Conservation (phyloP, 768 basidiomycete species). For the Phanerochaete carnosa region DNA sequence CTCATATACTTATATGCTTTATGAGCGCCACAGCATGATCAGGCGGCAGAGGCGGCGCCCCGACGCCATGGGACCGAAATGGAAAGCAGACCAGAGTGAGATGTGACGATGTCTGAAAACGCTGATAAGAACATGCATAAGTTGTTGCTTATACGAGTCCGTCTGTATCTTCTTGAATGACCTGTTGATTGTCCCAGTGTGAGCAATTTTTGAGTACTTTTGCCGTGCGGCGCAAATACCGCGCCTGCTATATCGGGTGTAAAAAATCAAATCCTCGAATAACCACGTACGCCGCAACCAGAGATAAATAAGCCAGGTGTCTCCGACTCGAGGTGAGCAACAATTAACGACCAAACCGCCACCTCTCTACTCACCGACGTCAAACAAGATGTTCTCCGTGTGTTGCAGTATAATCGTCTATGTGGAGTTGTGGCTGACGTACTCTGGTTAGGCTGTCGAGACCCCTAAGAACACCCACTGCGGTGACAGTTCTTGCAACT, state of each 20-base stretch:
- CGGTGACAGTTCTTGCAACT: slow-evolving; percentile 46
- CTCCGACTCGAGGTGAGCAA: neutral
- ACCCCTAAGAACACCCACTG: slow-evolving; percentile 45
- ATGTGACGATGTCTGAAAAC: no score
- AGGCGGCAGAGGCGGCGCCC: no score
- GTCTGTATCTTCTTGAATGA: no score
- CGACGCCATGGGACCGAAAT: no score
- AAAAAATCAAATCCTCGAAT: neutral
- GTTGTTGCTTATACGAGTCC: no score
- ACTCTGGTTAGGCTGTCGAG: slow-evolving; percentile 13
- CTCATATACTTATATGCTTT: no score
- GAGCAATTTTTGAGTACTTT: neutral
- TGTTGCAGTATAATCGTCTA: slow-evolving; percentile 14
- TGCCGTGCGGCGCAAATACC: neutral
- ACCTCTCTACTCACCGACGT: neutral
- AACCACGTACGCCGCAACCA: slow-evolving; percentile 12
- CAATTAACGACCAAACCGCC: slow-evolving; percentile 3
- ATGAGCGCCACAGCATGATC: no score
- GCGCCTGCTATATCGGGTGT: neutral
- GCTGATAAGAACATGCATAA: no score
- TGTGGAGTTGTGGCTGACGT: neutral
- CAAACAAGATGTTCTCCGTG: slow-evolving; percentile 38
- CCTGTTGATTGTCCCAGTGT: neutral
- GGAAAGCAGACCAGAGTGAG: no score
- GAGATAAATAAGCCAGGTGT: slow-evolving; percentile 10